Evolutionary conservation across 1,284 basidiomycete genomes (phyloP).

Genomic region (Leccinum solheimii): DNA sequence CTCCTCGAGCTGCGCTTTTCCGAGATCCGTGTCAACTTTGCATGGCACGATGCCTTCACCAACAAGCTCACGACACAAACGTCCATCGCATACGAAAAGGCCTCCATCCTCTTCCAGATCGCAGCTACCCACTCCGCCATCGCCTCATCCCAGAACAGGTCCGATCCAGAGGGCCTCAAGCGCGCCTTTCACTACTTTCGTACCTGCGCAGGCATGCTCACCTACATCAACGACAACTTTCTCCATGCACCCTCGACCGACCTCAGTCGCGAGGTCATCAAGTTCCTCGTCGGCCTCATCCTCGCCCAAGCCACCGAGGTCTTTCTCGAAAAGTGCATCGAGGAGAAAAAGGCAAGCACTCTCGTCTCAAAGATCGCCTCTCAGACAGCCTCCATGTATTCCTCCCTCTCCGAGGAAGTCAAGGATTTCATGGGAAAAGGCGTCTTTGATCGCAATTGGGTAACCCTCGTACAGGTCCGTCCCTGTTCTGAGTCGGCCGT

Average conservation of each 20-base stretch:
- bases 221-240: slow-evolving; percentile 99
- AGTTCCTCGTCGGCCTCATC: slow-evolving; percentile 84
- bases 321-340: slow-evolving; percentile 92
- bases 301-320: slow-evolving; percentile 95
- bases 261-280: slow-evolving; percentile 91
- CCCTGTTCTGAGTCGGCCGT: slow-evolving; percentile 37
- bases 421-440: slow-evolving; percentile 97
- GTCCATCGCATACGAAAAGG: slow-evolving; percentile 97
- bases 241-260: slow-evolving; percentile 95
- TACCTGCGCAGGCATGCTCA: slow-evolving; percentile 95
- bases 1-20: slow-evolving; percentile 96
- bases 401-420: slow-evolving; percentile 79
- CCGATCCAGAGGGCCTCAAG: slow-evolving; percentile 93
- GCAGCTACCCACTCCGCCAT: slow-evolving; percentile 92
- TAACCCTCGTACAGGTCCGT: slow-evolving; percentile 76
- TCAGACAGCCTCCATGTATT: slow-evolving; percentile 83
- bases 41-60: slow-evolving; percentile 97
- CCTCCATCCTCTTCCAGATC: slow-evolving; percentile 96
- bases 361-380: slow-evolving; percentile 86
- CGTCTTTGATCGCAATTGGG: slow-evolving; percentile 95
- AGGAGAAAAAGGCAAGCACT: slow-evolving; percentile 83
- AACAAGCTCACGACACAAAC: slow-evolving; percentile 91
- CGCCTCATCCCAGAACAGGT: slow-evolving; percentile 78
- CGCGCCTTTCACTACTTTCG: slow-evolving; percentile 91
- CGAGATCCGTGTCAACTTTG: slow-evolving; percentile 93